Percentiles rank a stretch among this genome's conserved stretches.
Conservation (phyloP, 192 early-diverging fungal genomes). For the Geranomyces variabilis region DNA sequence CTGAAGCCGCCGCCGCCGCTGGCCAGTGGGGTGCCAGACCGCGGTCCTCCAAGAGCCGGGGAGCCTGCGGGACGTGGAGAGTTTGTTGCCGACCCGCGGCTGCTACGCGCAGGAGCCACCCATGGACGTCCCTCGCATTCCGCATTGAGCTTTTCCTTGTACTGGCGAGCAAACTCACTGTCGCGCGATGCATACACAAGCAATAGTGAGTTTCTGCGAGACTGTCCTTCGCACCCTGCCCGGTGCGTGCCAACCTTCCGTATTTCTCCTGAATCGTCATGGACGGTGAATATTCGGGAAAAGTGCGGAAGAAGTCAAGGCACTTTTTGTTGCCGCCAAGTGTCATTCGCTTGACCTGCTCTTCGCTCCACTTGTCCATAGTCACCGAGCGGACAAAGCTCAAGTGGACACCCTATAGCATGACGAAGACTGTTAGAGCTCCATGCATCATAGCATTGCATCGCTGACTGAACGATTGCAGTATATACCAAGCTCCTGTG, state of each 20-base stretch:
- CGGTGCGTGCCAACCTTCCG: slow-evolving; percentile 13
- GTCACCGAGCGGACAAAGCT: slow-evolving; percentile 98
- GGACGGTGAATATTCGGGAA: slow-evolving; percentile 42
- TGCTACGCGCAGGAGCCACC: slow-evolving; percentile 36
- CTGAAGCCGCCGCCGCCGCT: slow-evolving; percentile 17
- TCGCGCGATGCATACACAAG: background rate
- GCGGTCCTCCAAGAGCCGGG: slow-evolving; percentile 4
- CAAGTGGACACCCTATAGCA: slow-evolving; percentile 47
- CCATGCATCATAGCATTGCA: background rate
- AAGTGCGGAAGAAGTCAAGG: slow-evolving; percentile 80
- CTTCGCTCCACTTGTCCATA: slow-evolving; percentile 97
- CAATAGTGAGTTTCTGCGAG: too few species aligned
- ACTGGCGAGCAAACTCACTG: slow-evolving; percentile 79
- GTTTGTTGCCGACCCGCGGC: slow-evolving; percentile 5
- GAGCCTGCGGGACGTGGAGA: slow-evolving; percentile 19
- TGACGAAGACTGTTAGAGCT: too few species aligned
- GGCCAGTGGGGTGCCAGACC: slow-evolving; percentile 9
- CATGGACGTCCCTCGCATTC: slow-evolving; percentile 67
- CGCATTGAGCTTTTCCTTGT: slow-evolving; percentile 85
- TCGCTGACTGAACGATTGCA: slow-evolving; percentile 45
- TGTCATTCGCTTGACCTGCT: slow-evolving; percentile 94
- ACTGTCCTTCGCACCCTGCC: too few species aligned
- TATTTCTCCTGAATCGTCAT: slow-evolving; percentile 72
- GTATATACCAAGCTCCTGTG: slow-evolving; percentile 85
- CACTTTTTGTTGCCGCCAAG: slow-evolving; percentile 89